A percentile compares a stretch with the other conserved stretches of the same genome.
These are phyloP conservation scores for Penicillium taxi DNA, from an alignment of 495 filamentous ascomycete genomes.

Conservation along the genomic window DNA sequence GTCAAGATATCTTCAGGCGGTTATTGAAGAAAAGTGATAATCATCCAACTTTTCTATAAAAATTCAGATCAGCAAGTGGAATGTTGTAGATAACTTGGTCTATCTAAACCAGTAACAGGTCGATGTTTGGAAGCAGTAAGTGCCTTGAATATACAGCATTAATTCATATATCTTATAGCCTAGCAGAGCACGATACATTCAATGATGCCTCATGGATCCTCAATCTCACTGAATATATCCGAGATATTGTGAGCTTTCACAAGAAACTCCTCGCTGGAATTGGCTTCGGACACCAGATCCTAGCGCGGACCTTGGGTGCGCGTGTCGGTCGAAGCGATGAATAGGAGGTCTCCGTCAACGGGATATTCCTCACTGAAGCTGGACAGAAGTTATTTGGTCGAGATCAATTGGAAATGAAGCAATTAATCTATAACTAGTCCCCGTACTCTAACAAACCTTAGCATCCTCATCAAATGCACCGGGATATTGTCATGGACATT, in stretches of 20 bases:
- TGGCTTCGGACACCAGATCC: slow-evolving; percentile 90
- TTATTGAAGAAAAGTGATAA: slow-evolving; percentile 45
- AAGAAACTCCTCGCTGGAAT: slow-evolving; percentile 64
- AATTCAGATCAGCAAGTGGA: slow-evolving; percentile 47
- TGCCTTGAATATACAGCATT: background rate
- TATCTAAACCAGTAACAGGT: slow-evolving; percentile 61
- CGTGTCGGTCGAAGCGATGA: slow-evolving; percentile 54
- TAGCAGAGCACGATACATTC: slow-evolving; percentile 46
- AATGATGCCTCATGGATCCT: slow-evolving; percentile 65
- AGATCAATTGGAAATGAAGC: slow-evolving; percentile 48
- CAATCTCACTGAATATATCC: slow-evolving; percentile 56
- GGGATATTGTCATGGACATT: slow-evolving; percentile 59
- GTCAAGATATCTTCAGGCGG: slow-evolving; percentile 56
- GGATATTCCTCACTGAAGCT: slow-evolving; percentile 53
- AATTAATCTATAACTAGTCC: too few relatives aligned
- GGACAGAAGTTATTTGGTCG: slow-evolving; percentile 63
- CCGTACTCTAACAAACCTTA: slow-evolving; percentile 27
- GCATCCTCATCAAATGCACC: slow-evolving; percentile 82
- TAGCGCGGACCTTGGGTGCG: slow-evolving; percentile 65
- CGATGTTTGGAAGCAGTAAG: slow-evolving; percentile 63
- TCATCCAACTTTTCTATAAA: slow-evolving; percentile 12
- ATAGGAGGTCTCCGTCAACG: slow-evolving; percentile 71
- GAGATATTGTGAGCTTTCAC: slow-evolving; percentile 41
- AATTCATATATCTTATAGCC: background rate
- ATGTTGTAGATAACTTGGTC: slow-evolving; percentile 49